A percentile compares a stretch with the other conserved stretches of the same genome.
phyloP scores from a whole-genome alignment of 306 rosid genomes.

The Psophocarpus tetragonolobus region DNA sequence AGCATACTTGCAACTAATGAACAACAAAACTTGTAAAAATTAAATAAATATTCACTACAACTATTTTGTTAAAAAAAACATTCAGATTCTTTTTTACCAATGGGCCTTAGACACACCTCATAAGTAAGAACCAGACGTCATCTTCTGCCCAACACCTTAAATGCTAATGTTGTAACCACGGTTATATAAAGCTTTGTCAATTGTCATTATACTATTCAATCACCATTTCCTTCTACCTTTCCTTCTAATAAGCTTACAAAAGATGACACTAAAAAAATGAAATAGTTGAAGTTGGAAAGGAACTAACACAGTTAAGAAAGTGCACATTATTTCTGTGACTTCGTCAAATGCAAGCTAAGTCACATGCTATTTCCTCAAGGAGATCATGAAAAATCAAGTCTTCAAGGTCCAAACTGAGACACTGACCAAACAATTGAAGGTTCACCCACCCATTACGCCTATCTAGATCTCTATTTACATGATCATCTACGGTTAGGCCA shows the following conservation, averaged over 20 bases:
- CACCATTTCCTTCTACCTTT: neutral
- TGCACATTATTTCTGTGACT: neutral
- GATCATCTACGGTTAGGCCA: constrained; percentile 45
- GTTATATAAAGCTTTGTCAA: neutral
- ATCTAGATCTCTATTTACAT: constrained; percentile 47
- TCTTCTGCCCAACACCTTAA: too few relatives aligned
- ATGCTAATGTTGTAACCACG: neutral
- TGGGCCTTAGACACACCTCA: too few relatives aligned
- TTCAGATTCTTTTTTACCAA: too few relatives aligned
- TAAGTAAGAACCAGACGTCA: too few relatives aligned
- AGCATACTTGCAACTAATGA: too few relatives aligned
- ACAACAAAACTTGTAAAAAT: too few relatives aligned
- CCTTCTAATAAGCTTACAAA: neutral
- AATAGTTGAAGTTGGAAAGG: neutral
- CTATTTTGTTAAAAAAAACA: too few relatives aligned
- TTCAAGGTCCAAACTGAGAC: constrained; percentile 59
- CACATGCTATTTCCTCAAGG: constrained; percentile 46
- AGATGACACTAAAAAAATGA: neutral
- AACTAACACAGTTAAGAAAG: neutral
- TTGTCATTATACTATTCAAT: neutral
- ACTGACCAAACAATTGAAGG: constrained; percentile 44
- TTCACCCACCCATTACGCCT: constrained; percentile 56
- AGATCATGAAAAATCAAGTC: constrained; percentile 58
- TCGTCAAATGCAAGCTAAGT: neutral
- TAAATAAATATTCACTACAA: too few relatives aligned